Percentiles rank a stretch among this genome's conserved stretches.
phyloP scores from a whole-genome alignment of 179 eudicot species.

The Beta macrorhiza region DNA sequence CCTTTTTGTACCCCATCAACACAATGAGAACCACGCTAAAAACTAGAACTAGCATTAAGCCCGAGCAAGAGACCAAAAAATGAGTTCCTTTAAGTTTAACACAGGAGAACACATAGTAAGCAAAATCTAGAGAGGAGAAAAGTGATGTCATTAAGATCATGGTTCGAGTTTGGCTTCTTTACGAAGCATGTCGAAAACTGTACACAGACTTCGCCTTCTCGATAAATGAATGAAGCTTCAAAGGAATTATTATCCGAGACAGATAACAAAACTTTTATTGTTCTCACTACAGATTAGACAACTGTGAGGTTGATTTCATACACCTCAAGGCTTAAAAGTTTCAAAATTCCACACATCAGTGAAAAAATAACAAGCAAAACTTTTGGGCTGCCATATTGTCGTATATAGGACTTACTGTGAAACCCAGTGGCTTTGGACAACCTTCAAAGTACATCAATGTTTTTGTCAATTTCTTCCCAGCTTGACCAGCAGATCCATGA shows the following conservation, averaged over 20 bases:
- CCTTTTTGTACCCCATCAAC: not conserved
- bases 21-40: not conserved
- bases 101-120: not conserved
- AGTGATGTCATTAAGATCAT: not conserved
- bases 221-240: not conserved
- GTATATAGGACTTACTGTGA: conserved; percentile 71
- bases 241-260: not conserved
- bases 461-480: conserved; percentile 75
- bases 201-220: not conserved
- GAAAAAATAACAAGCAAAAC: not conserved
- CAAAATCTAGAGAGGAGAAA: not conserved
- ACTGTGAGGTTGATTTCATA: not conserved
- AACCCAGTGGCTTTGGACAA: conserved; percentile 96
- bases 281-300: not conserved
- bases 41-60: not conserved
- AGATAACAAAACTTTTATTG: no score
- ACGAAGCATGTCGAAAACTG: not conserved
- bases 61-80: not conserved
- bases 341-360: not conserved
- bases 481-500: conserved; percentile 82
- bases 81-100: not conserved
- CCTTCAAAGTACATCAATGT: conserved; percentile 98
- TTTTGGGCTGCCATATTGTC: not conserved
- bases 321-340: not conserved
- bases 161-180: not conserved